phyloP scores from a whole-genome alignment of 2,329 filamentous ascomycete species.

The Ophiostoma tasmaniense region DNA sequence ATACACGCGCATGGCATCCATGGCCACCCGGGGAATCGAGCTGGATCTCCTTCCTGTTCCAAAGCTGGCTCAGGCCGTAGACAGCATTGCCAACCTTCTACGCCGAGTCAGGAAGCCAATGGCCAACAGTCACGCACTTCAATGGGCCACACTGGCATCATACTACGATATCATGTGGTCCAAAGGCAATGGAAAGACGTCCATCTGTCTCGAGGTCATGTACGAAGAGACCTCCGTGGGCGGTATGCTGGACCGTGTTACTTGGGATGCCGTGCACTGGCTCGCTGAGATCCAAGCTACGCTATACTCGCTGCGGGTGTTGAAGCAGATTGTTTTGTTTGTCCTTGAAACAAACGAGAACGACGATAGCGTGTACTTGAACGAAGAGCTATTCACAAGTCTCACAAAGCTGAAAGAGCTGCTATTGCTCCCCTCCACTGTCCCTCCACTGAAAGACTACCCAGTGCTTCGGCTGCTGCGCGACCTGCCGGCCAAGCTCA shows the following conservation, averaged over 20 bases:
- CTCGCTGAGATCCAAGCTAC: slow-evolving; percentile 51
- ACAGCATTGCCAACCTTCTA: slow-evolving; percentile 21
- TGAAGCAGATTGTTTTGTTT: slow-evolving; percentile 40
- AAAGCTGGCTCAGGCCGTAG: slow-evolving; percentile 16
- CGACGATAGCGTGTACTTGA: neutral
- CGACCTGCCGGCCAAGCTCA: slow-evolving; percentile 16
- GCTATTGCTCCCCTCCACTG: neutral
- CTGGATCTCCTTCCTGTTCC: slow-evolving; percentile 24
- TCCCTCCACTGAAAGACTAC: slow-evolving; percentile 16
- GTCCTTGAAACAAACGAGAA: slow-evolving; percentile 15
- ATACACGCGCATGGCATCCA: slow-evolving; percentile 31
- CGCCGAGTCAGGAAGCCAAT: slow-evolving; percentile 5
- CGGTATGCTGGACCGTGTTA: slow-evolving; percentile 28
- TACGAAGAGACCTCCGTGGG: slow-evolving; percentile 22
- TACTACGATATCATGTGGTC: slow-evolving; percentile 31
- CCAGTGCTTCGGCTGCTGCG: slow-evolving; percentile 16
- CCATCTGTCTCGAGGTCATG: slow-evolving; percentile 28
- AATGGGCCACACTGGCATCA: slow-evolving; percentile 31
- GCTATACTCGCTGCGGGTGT: slow-evolving; percentile 53
- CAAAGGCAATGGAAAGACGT: slow-evolving; percentile 25
- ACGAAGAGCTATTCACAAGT: neutral
- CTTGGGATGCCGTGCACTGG: slow-evolving; percentile 55
- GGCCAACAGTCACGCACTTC: slow-evolving; percentile 17
- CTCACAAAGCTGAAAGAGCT: neutral
- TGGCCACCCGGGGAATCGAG: slow-evolving; percentile 26